These are phyloP conservation scores for Trichopus zeylanicus DNA, from an alignment of 116 monocot species.

Conservation along the genomic window DNA sequence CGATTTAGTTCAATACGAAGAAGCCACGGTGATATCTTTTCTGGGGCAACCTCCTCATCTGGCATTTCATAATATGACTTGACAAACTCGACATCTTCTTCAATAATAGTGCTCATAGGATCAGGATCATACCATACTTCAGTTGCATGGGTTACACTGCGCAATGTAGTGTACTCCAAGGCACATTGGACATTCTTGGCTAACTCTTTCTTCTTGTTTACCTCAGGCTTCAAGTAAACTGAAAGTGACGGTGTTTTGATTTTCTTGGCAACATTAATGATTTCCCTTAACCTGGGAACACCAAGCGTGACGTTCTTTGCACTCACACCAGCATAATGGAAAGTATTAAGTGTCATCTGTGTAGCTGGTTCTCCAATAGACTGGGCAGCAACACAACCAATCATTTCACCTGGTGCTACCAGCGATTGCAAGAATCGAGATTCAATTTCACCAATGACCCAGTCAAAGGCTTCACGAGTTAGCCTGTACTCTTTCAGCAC, in stretches of 20 bases:
- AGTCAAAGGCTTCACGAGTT: slow-evolving; percentile 97
- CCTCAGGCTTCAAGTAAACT: slow-evolving; percentile 76
- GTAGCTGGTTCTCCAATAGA: slow-evolving; percentile 99
- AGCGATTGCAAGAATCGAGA: slow-evolving; percentile 89
- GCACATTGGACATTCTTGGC: slow-evolving; percentile 98
- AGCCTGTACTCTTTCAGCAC: slow-evolving; percentile 89
- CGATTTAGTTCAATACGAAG: slow-evolving; percentile 93
- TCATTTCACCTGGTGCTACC: slow-evolving; percentile 99
- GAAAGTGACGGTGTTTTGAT: slow-evolving; percentile 99
- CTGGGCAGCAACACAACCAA: slow-evolving; percentile 99
- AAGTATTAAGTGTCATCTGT: slow-evolving; percentile 99
- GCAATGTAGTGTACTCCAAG: slow-evolving; percentile 88
- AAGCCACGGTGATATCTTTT: slow-evolving; percentile 97
- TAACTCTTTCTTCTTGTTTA: slow-evolving; percentile 70
- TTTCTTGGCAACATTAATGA: slow-evolving; percentile 99
- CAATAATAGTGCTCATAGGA: slow-evolving; percentile 90
- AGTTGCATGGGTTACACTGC: slow-evolving; percentile 96
- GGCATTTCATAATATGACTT: slow-evolving; percentile 98
- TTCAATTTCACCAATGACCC: slow-evolving; percentile 98
- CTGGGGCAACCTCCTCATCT: slow-evolving; percentile 90
- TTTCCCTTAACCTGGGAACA: slow-evolving; percentile 94
- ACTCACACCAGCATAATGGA: slow-evolving; percentile 99
- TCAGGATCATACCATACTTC: slow-evolving; percentile 99
- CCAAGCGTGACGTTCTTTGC: slow-evolving; percentile 99
- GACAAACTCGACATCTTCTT: slow-evolving; percentile 98